These are phyloP conservation scores for Metschnikowia cubensis DNA, from an alignment of 805 yeast genomes.

Conservation along the genomic window DNA sequence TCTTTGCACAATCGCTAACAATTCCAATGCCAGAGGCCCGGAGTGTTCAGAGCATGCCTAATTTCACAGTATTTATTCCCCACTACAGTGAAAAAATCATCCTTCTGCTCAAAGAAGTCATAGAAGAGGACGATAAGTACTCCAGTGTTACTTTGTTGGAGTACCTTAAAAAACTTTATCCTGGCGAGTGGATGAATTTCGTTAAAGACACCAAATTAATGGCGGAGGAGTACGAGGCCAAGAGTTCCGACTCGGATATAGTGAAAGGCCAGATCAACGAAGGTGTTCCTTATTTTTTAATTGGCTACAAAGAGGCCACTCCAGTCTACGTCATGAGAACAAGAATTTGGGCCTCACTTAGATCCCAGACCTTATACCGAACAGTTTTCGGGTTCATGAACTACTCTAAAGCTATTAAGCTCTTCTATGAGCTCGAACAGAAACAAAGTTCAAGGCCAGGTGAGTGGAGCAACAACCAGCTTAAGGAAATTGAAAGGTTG, in stretches of 20 bases:
- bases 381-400: slow-evolving; percentile 99
- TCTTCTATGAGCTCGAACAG: slow-evolving; percentile 90
- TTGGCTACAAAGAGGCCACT: slow-evolving; percentile 96
- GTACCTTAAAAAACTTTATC: slow-evolving; percentile 91
- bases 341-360: slow-evolving; percentile 96
- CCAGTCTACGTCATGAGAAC: slow-evolving; percentile 96
- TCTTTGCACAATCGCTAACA: slow-evolving; percentile 85
- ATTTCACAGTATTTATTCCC: slow-evolving; percentile 69
- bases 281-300: slow-evolving; percentile 76
- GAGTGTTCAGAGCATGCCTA: slow-evolving; percentile 15
- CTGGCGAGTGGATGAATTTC: slow-evolving; percentile 96
- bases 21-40: slow-evolving; percentile 78
- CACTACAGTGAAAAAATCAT: slow-evolving; percentile 94
- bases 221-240: slow-evolving; percentile 64
- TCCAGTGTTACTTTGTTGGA: slow-evolving; percentile 92
- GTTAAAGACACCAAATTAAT: slow-evolving; percentile 93
- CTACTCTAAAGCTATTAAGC: slow-evolving; percentile 92
- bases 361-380: slow-evolving; percentile 95
- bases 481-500: slow-evolving; percentile 41
- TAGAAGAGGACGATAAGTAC: slow-evolving; percentile 95
- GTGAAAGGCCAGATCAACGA: background rate
- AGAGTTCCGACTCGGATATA: slow-evolving; percentile 18
- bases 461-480: slow-evolving; percentile 7
- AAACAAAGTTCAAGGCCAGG: slow-evolving; percentile 46
- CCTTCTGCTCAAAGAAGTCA: slow-evolving; percentile 89